Percentiles rank a stretch among this genome's conserved stretches.
Conservation (phyloP, 139 green algal species). For the Pleodorina starrii region DNA sequence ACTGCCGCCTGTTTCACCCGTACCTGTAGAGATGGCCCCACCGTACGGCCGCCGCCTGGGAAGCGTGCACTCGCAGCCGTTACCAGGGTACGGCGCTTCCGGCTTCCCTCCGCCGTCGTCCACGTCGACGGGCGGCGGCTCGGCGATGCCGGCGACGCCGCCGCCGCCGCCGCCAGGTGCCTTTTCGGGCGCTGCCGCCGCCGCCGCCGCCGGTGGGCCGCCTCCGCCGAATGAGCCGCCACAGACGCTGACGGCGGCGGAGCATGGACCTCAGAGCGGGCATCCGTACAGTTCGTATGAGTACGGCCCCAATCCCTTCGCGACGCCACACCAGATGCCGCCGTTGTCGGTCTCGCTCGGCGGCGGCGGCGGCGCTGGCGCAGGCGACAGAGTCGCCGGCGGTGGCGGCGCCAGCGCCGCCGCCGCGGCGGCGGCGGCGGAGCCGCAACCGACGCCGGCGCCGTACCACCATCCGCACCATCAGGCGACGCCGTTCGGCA, state of each 20-base stretch:
- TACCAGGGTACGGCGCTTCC: neutral
- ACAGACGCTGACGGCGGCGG: neutral
- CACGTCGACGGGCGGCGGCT: neutral
- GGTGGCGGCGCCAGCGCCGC: neutral
- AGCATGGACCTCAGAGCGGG: neutral
- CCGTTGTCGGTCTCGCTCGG: neutral
- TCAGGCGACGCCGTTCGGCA: neutral
- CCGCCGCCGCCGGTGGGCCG: neutral
- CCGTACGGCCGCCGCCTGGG: conserved; percentile 2
- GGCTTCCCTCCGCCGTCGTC: neutral
- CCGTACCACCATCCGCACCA: neutral
- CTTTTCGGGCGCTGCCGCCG: neutral
- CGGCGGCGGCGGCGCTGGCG: neutral
- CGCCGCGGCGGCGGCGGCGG: neutral
- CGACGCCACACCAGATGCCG: neutral
- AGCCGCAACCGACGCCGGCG: neutral
- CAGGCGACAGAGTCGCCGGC: neutral
- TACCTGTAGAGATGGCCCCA: neutral
- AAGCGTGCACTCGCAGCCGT: neutral
- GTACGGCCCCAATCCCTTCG: neutral
- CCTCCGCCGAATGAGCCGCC: neutral
- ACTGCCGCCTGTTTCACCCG: too few species aligned
- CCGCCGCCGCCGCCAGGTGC: neutral
- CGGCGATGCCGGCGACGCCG: neutral
- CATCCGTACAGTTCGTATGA: neutral